These are phyloP conservation scores for Lepraria neglecta DNA, from an alignment of 495 filamentous ascomycete genomes.

Conservation along the genomic window DNA sequence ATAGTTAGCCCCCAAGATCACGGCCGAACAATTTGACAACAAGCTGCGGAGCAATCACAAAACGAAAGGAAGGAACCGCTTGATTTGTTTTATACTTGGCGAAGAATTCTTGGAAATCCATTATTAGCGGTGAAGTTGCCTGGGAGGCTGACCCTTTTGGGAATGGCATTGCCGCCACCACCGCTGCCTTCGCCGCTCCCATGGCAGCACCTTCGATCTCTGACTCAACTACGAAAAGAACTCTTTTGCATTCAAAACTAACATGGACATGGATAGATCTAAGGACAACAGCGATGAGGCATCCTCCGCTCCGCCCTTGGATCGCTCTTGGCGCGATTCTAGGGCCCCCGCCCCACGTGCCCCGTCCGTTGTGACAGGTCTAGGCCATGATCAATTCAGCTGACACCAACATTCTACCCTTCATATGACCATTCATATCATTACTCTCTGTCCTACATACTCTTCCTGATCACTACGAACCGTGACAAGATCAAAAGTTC, in stretches of 20 bases:
- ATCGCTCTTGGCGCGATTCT: constrained; percentile 8
- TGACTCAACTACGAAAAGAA: not conserved
- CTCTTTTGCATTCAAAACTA: not conserved
- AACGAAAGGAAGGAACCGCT: not conserved
- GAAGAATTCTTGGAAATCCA: not conserved
- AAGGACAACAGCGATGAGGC: not conserved
- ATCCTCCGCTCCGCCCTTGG: not conserved
- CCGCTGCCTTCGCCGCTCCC: not conserved
- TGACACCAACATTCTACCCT: not conserved
- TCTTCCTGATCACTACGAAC: not conserved
- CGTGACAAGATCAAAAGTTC: not conserved
- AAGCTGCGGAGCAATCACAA: too few relatives aligned
- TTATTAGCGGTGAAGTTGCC: not conserved
- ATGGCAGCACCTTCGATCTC: not conserved
- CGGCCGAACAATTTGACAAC: not conserved
- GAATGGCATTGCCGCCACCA: too few relatives aligned
- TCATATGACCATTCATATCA: not conserved
- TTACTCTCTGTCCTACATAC: not conserved
- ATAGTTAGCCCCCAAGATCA: not conserved
- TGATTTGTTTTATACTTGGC: not conserved
- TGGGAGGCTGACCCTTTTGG: not conserved
- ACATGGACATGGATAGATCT: not conserved
- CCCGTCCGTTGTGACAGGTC: not conserved
- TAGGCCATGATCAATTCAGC: not conserved
- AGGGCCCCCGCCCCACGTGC: not conserved